A percentile compares a stretch with the other conserved stretches of the same genome.
Evolutionary conservation across 148 eudicot species (phyloP).

Genomic region (Pouteria glomerata): DNA sequence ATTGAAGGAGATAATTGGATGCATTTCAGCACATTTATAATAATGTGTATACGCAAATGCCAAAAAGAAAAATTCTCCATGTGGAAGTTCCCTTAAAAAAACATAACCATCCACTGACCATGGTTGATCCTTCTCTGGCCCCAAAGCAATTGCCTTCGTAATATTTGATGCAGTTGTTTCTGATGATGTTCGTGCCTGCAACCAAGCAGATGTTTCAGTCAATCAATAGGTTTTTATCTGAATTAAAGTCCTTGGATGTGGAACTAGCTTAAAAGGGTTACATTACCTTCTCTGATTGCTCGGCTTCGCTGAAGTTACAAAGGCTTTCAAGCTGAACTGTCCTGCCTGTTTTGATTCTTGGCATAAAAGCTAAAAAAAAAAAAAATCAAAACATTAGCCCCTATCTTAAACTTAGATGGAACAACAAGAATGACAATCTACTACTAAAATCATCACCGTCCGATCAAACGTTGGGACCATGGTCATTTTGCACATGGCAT

Average conservation of each 20-base stretch:
- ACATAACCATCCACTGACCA: conserved; percentile 19
- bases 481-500: neutral
- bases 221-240: neutral
- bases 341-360: conserved; percentile 66
- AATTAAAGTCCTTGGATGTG: neutral
- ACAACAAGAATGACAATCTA: neutral
- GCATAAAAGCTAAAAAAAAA: conserved; percentile 66
- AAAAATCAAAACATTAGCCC: conserved; percentile 14
- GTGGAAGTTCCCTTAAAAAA: neutral
- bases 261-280: neutral
- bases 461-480: neutral
- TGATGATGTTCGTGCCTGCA: conserved; percentile 29
- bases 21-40: conserved; percentile 3
- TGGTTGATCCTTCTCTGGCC: conserved; percentile 19
- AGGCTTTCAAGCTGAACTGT: conserved; percentile 51
- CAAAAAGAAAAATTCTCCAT: neutral
- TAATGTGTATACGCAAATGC: neutral
- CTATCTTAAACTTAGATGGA: neutral
- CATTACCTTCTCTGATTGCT: conserved; percentile 39
- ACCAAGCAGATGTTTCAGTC: conserved; percentile 2
- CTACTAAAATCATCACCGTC: neutral
- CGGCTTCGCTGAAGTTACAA: conserved; percentile 63
- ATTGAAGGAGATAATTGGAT: neutral
- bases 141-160: conserved; percentile 7
- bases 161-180: conserved; percentile 23